Evolutionary conservation across 768 basidiomycete species (phyloP), one percentile per base, ranked within the genome.

Genomic region (Mycena rebaudengoi): DNA sequence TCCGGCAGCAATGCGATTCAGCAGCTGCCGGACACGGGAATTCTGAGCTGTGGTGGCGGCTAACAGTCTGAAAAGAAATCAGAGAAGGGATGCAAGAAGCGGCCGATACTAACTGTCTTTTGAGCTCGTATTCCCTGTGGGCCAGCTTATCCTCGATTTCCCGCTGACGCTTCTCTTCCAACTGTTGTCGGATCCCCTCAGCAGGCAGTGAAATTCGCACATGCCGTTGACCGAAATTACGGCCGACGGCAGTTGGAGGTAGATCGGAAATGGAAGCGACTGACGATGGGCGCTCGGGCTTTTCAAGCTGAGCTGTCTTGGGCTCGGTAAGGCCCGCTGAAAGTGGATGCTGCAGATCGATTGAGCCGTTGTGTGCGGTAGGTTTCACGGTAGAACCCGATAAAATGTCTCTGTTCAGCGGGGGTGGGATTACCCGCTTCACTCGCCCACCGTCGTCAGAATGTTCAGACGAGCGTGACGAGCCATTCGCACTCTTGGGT

Each of bases 1-100:
- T 28, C 82, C 83, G 7, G 78, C 78, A 2, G 90, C 86, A 55
- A 92, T 82, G 57, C 86, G 85, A 67, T 91, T 88, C 26, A 92
- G 78, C 26, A 91, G 79, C 67, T 91, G 88, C 32, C 91, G 85
- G 37, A 90, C 86, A 54, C 87, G 81, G 59, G 87, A 83, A 64
- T 94, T 94, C 69, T 91, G 87, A 13, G 80, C 74, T 53, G 79
- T 78, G 12, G 85, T 75, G 49, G 88, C 85, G 52, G 88, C 86
- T 28, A 94, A 76, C 16, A 89, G 77, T 57, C 92, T 93, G 68
- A 1, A 57, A 26, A 39, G 49, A 66, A 48, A 30, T 40, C 41
- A 37, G 35, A 39, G 50, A 69, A 25, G 23, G 23, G 1, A 33
- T 21, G 65, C 73, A 23, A 21, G 44, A 41, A 43, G 43, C n/a